Evolutionary conservation across 1,139 yeast species (phyloP).

Genomic region (Meyerozyma athensensis): DNA sequence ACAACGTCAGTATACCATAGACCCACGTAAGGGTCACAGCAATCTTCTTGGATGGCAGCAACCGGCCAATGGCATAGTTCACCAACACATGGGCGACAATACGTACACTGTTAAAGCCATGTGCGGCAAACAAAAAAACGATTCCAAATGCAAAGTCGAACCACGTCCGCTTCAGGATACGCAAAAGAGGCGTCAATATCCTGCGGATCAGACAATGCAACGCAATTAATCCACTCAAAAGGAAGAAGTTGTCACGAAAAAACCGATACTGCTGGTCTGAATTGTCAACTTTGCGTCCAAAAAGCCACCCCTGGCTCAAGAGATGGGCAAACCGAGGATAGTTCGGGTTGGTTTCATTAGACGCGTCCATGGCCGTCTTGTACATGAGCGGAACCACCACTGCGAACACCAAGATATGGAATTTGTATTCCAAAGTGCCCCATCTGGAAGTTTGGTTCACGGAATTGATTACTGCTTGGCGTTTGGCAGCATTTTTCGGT

Average conservation of each 20-base stretch:
- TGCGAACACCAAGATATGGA: conserved; percentile 59
- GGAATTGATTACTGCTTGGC: conserved; percentile 33
- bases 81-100: conserved; percentile 53
- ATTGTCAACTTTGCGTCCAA: conserved; percentile 79
- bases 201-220: conserved; percentile 53
- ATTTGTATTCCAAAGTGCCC: conserved; percentile 66
- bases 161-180: conserved; percentile 31
- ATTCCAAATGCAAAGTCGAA: conserved; percentile 66
- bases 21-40: conserved; percentile 56
- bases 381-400: conserved; percentile 78
- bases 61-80: conserved; percentile 51
- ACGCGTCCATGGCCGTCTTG: conserved; percentile 76
- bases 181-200: conserved; percentile 17
- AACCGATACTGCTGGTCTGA: conserved; percentile 87
- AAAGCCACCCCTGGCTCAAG: conserved; percentile 69
- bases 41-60: conserved; percentile 22
- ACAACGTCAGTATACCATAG: conserved; percentile 71
- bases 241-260: conserved; percentile 73
- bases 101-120: conserved; percentile 70
- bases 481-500: conserved; percentile 41
- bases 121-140: conserved; percentile 65
- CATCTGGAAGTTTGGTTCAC: conserved; percentile 59
- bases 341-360: conserved; percentile 73
- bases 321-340: conserved; percentile 58
- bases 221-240: conserved; percentile 50